Base-by-base conservation (phyloP, 2,329 filamentous ascomycete species). In the Nigrospora osmanthi region DNA sequence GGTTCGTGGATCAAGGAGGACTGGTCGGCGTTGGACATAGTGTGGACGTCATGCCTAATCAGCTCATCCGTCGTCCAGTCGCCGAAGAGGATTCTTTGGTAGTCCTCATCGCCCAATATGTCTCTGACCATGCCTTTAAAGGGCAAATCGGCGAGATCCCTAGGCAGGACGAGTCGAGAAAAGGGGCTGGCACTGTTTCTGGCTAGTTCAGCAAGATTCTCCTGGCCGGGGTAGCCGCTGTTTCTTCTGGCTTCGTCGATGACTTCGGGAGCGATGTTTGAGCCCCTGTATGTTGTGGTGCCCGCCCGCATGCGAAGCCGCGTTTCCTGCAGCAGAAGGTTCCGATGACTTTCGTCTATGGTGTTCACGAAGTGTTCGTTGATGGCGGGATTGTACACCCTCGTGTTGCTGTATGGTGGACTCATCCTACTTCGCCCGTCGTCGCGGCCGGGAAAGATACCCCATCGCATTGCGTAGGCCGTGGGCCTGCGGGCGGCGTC, bases 21-120 rank as follows among this genome's bases (percentile, higher is more conserved):
- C 3, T 9, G n/a, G 6, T 43, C 40, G 5, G 51, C 40, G 14
- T 58, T 34, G 6, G 52, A 48, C 49, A 54, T 52, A 28, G 46
- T 52, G 12, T 53, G 43, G 11, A 50, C 30, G 17, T 52, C 49
- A 1, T 47, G 14, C 3, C 44, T n/a, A 12, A 58, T 45, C 11
- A 60, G 35, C 39, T 62, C 59, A 36, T 62, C 59, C 1, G 53
- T 58, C 15, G 58, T 60, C 40, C 56, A 2, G n/a, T 53, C 54
- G 1, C n/a, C 4, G 11, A 59, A 49, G 0, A 59, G 0, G 1
- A 55, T 1, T 2, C 58, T 54, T 33, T 62, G 59, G 11, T 47
- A 59, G 23, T 59, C 52, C 33, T 60, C 54, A 38, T 61, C 59
- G 6, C 49, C 40, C 13, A 48, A 32, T 11, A 50, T 44, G n/a